These are phyloP conservation scores for Shiraia bambusicola DNA, from an alignment of 2,329 filamentous ascomycete species.

Conservation along the genomic window DNA sequence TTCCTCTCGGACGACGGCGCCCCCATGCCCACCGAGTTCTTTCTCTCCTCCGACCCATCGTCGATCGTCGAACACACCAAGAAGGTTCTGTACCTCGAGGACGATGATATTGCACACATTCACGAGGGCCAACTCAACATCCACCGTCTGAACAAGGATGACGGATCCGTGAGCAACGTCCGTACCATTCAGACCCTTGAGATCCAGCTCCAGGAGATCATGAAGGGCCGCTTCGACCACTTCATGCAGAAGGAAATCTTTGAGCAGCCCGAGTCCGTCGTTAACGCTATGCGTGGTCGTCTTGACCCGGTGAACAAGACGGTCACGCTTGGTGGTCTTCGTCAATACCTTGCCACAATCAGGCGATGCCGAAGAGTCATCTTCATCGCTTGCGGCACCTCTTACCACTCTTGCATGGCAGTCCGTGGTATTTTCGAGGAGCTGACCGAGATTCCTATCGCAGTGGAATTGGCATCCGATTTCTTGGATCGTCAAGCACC, in stretches of 20 bases:
- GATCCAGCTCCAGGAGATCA: conserved; percentile 99
- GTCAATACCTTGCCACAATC: conserved; percentile 95
- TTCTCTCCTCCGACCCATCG: conserved; percentile 96
- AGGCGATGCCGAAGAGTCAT: conserved; percentile 96
- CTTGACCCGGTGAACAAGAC: conserved; percentile 90
- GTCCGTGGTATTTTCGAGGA: conserved; percentile 98
- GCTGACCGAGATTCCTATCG: conserved; percentile 94
- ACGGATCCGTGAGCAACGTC: conserved; percentile 86
- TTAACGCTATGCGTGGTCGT: conserved; percentile 99
- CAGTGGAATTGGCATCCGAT: conserved; percentile 95
- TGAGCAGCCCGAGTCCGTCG: conserved; percentile 97
- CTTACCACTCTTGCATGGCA: conserved; percentile 99
- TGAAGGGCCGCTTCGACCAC: conserved; percentile 99
- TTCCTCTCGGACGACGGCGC: conserved; percentile 99
- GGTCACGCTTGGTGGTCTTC: conserved; percentile 91
- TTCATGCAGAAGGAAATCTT: conserved; percentile 99
- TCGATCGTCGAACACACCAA: conserved; percentile 99
- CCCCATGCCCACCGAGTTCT: conserved; percentile 98
- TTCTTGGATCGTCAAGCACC: conserved; percentile 96
- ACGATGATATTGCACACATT: conserved; percentile 99
- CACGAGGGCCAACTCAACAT: conserved; percentile 99
- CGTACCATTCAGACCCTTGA: conserved; percentile 98
- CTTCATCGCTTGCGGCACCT: conserved; percentile 98
- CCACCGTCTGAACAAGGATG: conserved; percentile 94
- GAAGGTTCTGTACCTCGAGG: conserved; percentile 99